These are phyloP conservation scores for Candida caryicola DNA, from an alignment of 805 yeast species.

Conservation along the genomic window DNA sequence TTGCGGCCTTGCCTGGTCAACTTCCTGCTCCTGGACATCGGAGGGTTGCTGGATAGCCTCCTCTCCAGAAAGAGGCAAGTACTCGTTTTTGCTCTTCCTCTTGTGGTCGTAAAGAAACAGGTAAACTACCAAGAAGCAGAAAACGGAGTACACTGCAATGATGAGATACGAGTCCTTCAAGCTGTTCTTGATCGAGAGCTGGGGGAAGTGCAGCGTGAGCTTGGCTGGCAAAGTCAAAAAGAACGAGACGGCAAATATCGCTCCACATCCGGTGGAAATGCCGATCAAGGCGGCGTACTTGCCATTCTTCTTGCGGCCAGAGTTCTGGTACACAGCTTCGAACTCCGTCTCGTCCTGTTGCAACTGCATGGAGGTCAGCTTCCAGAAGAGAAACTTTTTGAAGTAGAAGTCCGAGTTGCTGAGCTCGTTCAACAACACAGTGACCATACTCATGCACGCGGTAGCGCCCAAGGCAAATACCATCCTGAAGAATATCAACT, in stretches of 20 bases:
- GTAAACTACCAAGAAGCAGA: slow-evolving; percentile 37
- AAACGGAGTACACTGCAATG: slow-evolving; percentile 43
- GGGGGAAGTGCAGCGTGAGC: slow-evolving; percentile 42
- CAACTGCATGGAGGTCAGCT: not conserved
- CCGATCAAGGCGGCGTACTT: slow-evolving; percentile 62
- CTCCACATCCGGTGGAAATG: slow-evolving; percentile 62
- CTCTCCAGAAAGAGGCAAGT: slow-evolving; percentile 7
- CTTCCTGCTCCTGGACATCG: slow-evolving; percentile 17
- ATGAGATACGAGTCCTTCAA: slow-evolving; percentile 48
- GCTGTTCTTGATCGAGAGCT: slow-evolving; percentile 33
- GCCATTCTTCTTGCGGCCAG: slow-evolving; percentile 32
- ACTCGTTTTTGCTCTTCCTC: slow-evolving; percentile 22
- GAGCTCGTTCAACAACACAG: slow-evolving; percentile 58
- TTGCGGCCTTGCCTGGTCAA: no score
- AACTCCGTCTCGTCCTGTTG: slow-evolving; percentile 1
- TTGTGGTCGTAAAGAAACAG: slow-evolving; percentile 45
- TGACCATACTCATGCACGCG: slow-evolving; percentile 53
- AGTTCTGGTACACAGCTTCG: slow-evolving; percentile 1
- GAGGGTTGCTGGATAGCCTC: slow-evolving; percentile 5
- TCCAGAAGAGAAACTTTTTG: slow-evolving; percentile 27
- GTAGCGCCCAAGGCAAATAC: slow-evolving; percentile 63
- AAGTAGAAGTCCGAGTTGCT: slow-evolving; percentile 43
- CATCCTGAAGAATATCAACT: slow-evolving; percentile 47
- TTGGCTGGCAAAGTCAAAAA: slow-evolving; percentile 57
- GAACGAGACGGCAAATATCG: slow-evolving; percentile 56